Conservation (phyloP, 345 rosid genomes). For the Sisymbrium altissimum region DNA sequence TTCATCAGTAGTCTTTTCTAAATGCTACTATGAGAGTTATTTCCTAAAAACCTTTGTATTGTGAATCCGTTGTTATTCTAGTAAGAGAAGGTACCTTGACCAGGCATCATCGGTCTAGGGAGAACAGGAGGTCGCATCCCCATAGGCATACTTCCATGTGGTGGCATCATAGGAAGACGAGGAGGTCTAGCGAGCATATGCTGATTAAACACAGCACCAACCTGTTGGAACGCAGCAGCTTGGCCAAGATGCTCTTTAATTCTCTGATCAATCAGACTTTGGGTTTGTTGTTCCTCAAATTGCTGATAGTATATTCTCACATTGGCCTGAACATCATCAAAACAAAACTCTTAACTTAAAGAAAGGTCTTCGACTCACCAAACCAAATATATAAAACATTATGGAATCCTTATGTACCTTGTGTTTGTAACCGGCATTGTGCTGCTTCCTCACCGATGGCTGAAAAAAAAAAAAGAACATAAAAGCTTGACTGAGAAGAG, state of each 20-base stretch:
- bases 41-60: not conserved
- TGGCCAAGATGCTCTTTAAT: slow-evolving; percentile 96
- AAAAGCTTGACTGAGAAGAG: no score
- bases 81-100: slow-evolving; percentile 26
- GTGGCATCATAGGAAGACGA: slow-evolving; percentile 71
- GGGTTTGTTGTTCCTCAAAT: slow-evolving; percentile 99
- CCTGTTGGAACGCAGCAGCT: slow-evolving; percentile 80
- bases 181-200: slow-evolving; percentile 86
- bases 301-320: slow-evolving; percentile 91
- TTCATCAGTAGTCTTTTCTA: not conserved
- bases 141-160: slow-evolving; percentile 47
- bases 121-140: slow-evolving; percentile 88
- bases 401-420: slow-evolving; percentile 48
- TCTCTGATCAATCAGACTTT: slow-evolving; percentile 91
- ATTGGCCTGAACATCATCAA: slow-evolving; percentile 58
- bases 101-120: slow-evolving; percentile 75
- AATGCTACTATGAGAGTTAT: not conserved
- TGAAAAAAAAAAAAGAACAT: slow-evolving; percentile 25
- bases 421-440: slow-evolving; percentile 98
- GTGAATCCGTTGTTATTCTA: not conserved
- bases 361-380: not conserved
- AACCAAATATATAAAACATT: not conserved
- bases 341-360: slow-evolving; percentile 3
- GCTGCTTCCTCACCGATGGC: slow-evolving; percentile 99
- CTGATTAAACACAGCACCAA: slow-evolving; percentile 86